phyloP scores from a whole-genome alignment of 352 stramenopile species.

The Thraustotheca clavata region DNA sequence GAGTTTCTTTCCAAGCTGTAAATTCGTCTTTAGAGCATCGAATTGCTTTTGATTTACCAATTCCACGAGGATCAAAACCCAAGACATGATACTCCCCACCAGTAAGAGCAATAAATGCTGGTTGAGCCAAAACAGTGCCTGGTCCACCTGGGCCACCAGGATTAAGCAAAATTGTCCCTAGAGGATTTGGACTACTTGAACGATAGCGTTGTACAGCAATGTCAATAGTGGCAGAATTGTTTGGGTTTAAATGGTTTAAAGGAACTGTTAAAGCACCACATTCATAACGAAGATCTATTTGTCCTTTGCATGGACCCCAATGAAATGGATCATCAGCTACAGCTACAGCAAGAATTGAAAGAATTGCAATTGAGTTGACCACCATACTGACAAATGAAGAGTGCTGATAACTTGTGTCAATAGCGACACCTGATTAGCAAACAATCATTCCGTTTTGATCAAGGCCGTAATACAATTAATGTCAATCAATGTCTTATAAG shows the following conservation, averaged over 20 bases:
- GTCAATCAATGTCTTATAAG: too few species aligned
- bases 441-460: too few species aligned
- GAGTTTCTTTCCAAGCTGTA: not conserved
- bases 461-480: too few species aligned
- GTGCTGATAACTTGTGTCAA: too few species aligned
- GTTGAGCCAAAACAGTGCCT: not conserved
- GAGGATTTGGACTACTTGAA: not conserved
- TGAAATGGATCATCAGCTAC: not conserved
- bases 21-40: not conserved
- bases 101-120: not conserved
- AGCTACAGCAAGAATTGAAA: not conserved
- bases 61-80: conserved; percentile 12
- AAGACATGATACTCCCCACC: conserved; percentile 11
- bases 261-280: conserved; percentile 6
- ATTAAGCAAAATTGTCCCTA: conserved; percentile 13
- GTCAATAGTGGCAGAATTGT: conserved; percentile 2
- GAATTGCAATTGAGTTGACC: too few species aligned
- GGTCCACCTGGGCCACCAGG: conserved; percentile 8
- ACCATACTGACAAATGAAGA: too few species aligned
- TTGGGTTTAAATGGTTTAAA: conserved; percentile 10
- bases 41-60: not conserved
- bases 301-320: not conserved
- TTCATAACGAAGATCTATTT: not conserved
- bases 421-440: too few species aligned
- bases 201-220: conserved; percentile 4